Percentiles rank a stretch among this genome's conserved stretches.
phyloP scores from a whole-genome alignment of 2,329 filamentous ascomycete species.

The Teratosphaeria gauchensis region DNA sequence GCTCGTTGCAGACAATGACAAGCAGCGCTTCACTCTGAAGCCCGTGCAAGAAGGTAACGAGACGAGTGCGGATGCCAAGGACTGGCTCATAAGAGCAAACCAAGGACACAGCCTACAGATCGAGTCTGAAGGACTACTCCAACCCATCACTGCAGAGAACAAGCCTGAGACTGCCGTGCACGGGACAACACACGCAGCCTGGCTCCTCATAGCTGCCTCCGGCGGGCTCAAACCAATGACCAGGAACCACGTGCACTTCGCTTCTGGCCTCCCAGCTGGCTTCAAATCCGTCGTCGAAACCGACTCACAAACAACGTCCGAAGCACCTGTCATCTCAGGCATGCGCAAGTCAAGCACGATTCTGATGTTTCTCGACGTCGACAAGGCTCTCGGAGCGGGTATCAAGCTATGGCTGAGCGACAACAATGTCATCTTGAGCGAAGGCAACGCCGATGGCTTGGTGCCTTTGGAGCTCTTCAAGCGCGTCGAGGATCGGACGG shows the following conservation, averaged over 20 bases:
- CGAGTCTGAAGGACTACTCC: conserved; percentile 61
- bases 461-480: conserved; percentile 60
- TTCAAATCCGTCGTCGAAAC: conserved; percentile 30
- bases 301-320: conserved; percentile 3
- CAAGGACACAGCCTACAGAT: conserved; percentile 83
- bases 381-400: conserved; percentile 66
- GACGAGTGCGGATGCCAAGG: conserved; percentile 29
- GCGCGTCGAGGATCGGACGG: conserved; percentile 55
- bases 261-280: conserved; percentile 54
- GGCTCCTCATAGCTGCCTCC: conserved; percentile 60
- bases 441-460: conserved; percentile 47
- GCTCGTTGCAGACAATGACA: conserved; percentile 67
- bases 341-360: conserved; percentile 47
- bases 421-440: conserved; percentile 38
- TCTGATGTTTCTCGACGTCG: conserved; percentile 70
- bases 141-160: conserved; percentile 48
- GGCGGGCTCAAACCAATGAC: conserved; percentile 76
- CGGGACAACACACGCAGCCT: conserved; percentile 78
- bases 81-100: conserved; percentile 87
- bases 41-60: conserved; percentile 30
- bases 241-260: conserved; percentile 84
- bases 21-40: conserved; percentile 80
- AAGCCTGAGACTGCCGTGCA: conserved; percentile 55
- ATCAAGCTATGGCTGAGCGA: conserved; percentile 49
- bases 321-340: conserved; percentile 48